phyloP scores from a whole-genome alignment of 2,329 filamentous ascomycete species.

The Botrytis aclada region DNA sequence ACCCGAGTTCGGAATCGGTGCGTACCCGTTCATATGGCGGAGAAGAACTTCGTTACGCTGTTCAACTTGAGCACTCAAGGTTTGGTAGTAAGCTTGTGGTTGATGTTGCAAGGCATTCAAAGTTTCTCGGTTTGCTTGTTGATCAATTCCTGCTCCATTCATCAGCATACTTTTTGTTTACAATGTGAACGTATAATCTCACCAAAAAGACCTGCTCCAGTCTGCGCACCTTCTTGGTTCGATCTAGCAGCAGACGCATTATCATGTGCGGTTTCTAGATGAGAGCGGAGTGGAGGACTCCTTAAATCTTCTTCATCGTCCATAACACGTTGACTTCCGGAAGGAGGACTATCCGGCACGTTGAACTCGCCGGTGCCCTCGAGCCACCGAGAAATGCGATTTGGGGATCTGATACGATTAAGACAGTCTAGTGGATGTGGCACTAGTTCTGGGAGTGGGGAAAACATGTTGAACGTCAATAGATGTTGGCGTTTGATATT shows the following conservation, averaged over 20 bases:
- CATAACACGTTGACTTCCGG: background rate
- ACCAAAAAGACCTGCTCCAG: background rate
- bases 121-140: background rate
- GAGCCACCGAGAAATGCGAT: background rate
- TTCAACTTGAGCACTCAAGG: background rate
- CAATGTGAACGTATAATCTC: background rate
- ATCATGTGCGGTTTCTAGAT: fast-evolving
- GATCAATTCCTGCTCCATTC: background rate
- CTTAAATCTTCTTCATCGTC: background rate
- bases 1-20: background rate
- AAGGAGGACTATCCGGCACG: background rate
- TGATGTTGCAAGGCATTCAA: background rate
- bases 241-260: background rate
- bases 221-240: background rate
- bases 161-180: background rate
- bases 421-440: too few relatives aligned
- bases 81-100: background rate
- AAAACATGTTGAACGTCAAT: background rate
- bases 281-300: background rate
- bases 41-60: too few relatives aligned
- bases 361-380: background rate
- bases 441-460: background rate
- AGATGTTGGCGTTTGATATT: background rate
- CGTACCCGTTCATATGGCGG: too few relatives aligned
- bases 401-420: background rate